Percentiles rank a stretch among this genome's conserved stretches.
Evolutionary conservation across 495 filamentous ascomycete genomes (phyloP).

Genomic region (Penicillium odoratum): DNA sequence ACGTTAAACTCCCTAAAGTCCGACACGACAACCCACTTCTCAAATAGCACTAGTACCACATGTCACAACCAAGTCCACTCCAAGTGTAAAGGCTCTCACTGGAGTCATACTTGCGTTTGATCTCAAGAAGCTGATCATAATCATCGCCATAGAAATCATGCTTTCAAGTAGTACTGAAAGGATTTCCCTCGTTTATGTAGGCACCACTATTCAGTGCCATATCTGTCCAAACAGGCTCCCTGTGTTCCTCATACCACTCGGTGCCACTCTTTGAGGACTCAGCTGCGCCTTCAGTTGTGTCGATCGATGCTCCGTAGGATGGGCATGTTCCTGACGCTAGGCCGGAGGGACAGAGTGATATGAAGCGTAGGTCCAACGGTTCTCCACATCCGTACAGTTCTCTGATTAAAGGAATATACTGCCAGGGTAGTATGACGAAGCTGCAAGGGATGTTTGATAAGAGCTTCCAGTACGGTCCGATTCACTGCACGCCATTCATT

Average conservation of each 20-base stretch:
- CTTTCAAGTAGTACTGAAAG: conserved; percentile 57
- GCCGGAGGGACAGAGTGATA: conserved; percentile 26
- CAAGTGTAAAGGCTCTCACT: conserved; percentile 40
- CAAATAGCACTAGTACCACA: conserved; percentile 23
- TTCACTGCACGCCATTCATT: conserved; percentile 31
- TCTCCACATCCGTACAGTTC: conserved; percentile 21
- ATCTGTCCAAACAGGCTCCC: conserved; percentile 25
- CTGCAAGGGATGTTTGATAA: conserved; percentile 21
- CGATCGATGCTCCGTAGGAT: conserved; percentile 16
- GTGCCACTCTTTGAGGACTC: neutral
- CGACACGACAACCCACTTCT: conserved; percentile 21
- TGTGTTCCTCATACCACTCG: conserved; percentile 12
- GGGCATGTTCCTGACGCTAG: conserved; percentile 24
- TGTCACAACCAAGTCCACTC: conserved; percentile 25
- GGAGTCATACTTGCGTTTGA: conserved; percentile 57
- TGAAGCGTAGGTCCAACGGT: conserved; percentile 21
- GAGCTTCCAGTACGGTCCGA: conserved; percentile 20
- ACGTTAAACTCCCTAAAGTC: neutral
- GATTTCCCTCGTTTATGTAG: conserved; percentile 43
- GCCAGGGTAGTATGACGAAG: conserved; percentile 28
- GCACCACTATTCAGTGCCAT: conserved; percentile 26
- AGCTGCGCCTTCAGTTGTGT: conserved; percentile 10
- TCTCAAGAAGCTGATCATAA: conserved; percentile 44
- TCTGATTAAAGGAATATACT: conserved; percentile 20
- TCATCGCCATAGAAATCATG: conserved; percentile 57